Base-by-base conservation (phyloP, 2,329 filamentous ascomycete genomes). In the Alternaria dauci region DNA sequence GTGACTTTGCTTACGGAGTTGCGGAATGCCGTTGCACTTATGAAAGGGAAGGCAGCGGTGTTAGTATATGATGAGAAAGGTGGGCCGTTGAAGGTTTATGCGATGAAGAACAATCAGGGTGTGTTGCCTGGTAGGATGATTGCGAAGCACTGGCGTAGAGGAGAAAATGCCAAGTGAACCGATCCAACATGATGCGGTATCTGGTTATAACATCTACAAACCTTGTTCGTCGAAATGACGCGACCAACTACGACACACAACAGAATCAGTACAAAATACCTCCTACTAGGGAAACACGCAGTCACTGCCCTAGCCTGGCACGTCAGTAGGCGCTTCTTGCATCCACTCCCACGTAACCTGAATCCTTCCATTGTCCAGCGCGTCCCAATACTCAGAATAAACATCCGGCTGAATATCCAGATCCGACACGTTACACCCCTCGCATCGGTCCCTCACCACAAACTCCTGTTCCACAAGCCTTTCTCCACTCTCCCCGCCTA, bases 1-100 rank as follows among this genome's bases (percentile, higher is more conserved):
- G 70, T 62, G 5, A 58, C 52, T 20, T 43, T 73, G 55, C 52
- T 73, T 5, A 38, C 12, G 14, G 43, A 52, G n/a, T 9, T 72
- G 26, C 68, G 55, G 36, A 8, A n/a, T 1, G 47, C 50, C 3
- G 53, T 66, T 16, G 6, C n/a, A 9, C 14, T 39, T 20, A 26
- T 28, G 61, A 44, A 18, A 20, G 39, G 8, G 34, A 48, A 5
- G 30, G 59, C 64, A 18, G 69, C 59, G 2, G 52, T 70, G 5
- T 26, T 71, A 12, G 43, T 70, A 4, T 61, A 52, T 16, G 56
- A 65, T 41, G 39, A 55, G 6, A 70, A 65, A 28, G 64, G 61
- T 2, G 59, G 39, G 7, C 32, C 54, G 8, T 44, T 68, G 28
- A 54, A 52, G 18, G 34, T 71, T 0, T 67, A 58, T 16, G 56